These are phyloP conservation scores for Coffea humblotiana DNA, from an alignment of 305 asterid species.

Conservation along the genomic window DNA sequence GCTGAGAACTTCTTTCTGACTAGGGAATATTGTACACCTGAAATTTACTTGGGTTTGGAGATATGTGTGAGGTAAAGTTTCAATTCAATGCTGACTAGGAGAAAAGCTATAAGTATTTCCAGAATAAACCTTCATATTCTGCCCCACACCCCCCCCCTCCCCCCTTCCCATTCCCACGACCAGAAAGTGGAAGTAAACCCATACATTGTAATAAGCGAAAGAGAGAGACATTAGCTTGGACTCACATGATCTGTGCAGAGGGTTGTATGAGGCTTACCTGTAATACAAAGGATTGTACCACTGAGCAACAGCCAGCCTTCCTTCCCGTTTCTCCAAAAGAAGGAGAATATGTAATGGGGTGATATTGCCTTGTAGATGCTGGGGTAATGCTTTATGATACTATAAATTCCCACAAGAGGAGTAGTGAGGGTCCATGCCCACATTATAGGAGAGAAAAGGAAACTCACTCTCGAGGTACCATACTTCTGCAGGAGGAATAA, in stretches of 20 bases:
- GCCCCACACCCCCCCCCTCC: background rate
- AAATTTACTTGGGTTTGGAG: background rate
- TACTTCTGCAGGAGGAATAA: slow-evolving; percentile 45
- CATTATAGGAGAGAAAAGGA: slow-evolving; percentile 52
- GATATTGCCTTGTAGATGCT: slow-evolving; percentile 46
- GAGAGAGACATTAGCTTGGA: background rate
- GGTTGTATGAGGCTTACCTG: slow-evolving; percentile 28
- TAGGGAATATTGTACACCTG: background rate
- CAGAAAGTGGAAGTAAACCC: background rate
- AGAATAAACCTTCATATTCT: background rate
- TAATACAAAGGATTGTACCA: slow-evolving; percentile 49
- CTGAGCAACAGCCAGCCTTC: slow-evolving; percentile 49
- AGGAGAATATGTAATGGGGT: slow-evolving; percentile 37
- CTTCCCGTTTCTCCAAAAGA: slow-evolving; percentile 41
- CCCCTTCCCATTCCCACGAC: background rate
- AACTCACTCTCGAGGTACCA: slow-evolving; percentile 52
- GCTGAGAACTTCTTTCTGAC: background rate
- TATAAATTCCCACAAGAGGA: slow-evolving; percentile 45
- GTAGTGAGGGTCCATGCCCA: slow-evolving; percentile 46
- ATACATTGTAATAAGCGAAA: background rate
- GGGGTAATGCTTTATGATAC: slow-evolving; percentile 42
- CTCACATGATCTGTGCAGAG: background rate
- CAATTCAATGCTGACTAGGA: background rate
- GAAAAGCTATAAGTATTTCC: background rate
- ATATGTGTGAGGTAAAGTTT: background rate